Evolutionary conservation across 2,329 filamentous ascomycete genomes (phyloP), one percentile per base, ranked within the genome.

Genomic region (Epichloe glyceriae): DNA sequence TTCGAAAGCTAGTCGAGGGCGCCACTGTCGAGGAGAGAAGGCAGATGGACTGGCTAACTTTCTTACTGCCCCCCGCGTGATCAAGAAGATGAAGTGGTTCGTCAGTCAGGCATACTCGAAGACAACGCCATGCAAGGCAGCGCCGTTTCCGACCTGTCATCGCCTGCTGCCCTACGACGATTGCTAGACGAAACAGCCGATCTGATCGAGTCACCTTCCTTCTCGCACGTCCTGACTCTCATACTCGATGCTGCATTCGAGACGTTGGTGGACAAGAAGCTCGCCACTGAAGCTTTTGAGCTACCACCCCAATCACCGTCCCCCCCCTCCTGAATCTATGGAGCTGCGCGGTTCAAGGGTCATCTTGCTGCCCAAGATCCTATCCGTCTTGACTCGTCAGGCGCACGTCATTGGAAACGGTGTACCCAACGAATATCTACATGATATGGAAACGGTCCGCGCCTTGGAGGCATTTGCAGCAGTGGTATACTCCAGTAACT

Each of bases 181-280:
- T 78, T 98, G 19, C 79, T 98, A 1, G 91, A 98, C 64, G 93
- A 98, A 72, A 97, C 93, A 2, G 87, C 91, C 39, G 93, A 98
- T 64, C 78, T 98, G 22, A 84, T 97, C 62, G 93, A 98, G 63
- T 96, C 93, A 1, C 93, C 93, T 0, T 80, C 87, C 37, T 97
- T 97, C 68, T 79, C 83, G 0, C 85, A 89, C 61, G 89, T 98
- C 37, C 76, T 96, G 43, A 88, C 85, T 2, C 81, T 87, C 52
- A 78, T 96, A 51, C 85, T 97, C 53, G 90, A 97, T 65, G 79
- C 88, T 44, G 86, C 84, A 50, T 98, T 96, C 70, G 86, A 86
- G 3, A 79, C 85, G 22, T 77, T 98, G 15, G 78, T 95, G 26
- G 86, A 96, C 61, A 76, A 80, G 60, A 93, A 93, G 67, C 79